Base-by-base conservation (phyloP, 176 grass and related monocot genomes). In the Ensete glaucum region DNA sequence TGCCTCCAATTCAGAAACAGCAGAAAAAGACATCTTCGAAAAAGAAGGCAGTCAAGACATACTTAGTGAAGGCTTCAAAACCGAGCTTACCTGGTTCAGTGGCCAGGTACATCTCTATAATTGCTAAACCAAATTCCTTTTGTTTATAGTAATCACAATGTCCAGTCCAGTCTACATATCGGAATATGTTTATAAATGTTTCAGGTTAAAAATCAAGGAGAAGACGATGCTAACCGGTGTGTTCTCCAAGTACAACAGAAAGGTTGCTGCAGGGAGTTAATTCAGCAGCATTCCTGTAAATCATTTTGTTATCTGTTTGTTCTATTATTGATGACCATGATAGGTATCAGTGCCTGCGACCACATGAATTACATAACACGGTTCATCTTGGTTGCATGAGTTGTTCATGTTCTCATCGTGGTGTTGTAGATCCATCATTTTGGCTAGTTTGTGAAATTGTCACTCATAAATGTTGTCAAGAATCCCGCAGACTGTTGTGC, bases 161-260 rank as follows among this genome's bases (percentile, higher is more conserved):
- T 56, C 70, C 73, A 11, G 20, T 54, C 29, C 73, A 11, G 20
- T 54, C 29, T 54, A 54, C 10, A 9, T 62, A 52, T 55, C 48
- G 72, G 13, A 69, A 12, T 77, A 52, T 56, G 59, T 68, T 29
- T 55, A 52, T 73, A 73, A 51, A 12, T 79, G 71, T 34, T 79
- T 71, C 85, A 87, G 85, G 76, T 87, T 87, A 72, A 87, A 87
- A 83, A 74, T 77, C 25, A 87, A 74, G 71, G 85, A 87, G 71
- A 87, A 72, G 64, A 73, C 77, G 64, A 64, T 87, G 2, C 54
- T 87, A 49, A 76, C 76, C 21, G 80, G 85, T n/a, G 74, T 83
- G 74, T 87, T 87, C 71, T 80, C 76, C 21, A 87, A 87, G 76
- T 87, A 87, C 60, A 48, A 64, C 20, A 25, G 21, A 71, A 80